Conservation (phyloP, 106 monocot species). For the Dendrobium officinale region DNA sequence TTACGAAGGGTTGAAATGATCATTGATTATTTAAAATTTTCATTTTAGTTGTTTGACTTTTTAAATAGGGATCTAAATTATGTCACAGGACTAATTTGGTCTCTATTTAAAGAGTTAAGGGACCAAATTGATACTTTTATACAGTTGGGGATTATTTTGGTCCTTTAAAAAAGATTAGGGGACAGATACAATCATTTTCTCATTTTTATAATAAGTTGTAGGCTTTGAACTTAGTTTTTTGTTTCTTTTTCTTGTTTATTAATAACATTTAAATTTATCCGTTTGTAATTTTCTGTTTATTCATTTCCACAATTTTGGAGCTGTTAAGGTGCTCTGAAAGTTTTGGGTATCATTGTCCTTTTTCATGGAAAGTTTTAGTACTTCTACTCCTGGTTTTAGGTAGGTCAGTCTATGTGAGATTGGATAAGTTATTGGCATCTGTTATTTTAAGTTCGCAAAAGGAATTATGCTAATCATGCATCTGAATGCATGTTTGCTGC, state of each 20-base stretch:
- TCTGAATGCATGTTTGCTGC: slow-evolving; percentile 6
- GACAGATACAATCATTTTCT: no score
- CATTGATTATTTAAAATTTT: no score
- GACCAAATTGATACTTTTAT: no score
- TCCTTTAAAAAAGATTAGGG: no score
- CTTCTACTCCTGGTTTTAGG: background rate
- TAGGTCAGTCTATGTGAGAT: background rate
- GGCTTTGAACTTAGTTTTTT: no score
- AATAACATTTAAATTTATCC: background rate
- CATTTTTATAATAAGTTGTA: no score
- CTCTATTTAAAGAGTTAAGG: no score
- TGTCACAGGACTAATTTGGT: no score
- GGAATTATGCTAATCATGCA: background rate
- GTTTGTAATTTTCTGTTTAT: background rate
- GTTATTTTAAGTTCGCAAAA: background rate
- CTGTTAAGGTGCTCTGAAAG: background rate
- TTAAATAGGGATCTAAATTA: no score
- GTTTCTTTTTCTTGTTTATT: background rate
- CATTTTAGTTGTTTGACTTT: no score
- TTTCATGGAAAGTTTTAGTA: background rate
- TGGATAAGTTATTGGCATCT: background rate
- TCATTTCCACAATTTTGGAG: background rate
- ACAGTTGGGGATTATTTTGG: no score
- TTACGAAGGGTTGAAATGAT: no score
- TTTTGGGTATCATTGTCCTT: background rate